Conservation (phyloP, 1,139 yeast genomes). For the Candida sanyaensis region DNA sequence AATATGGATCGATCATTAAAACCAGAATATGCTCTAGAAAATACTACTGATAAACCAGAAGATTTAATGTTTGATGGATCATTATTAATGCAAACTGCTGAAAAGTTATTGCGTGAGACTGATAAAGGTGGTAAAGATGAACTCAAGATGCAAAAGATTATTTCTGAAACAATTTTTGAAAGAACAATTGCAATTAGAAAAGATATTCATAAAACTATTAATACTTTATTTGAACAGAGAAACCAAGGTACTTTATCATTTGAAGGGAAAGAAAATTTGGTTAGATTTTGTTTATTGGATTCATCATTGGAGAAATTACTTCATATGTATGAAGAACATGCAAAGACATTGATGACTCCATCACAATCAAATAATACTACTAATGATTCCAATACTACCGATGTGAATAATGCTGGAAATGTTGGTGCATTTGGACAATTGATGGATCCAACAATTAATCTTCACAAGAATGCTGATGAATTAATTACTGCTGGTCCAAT, state of each 20-base stretch:
- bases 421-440: not conserved
- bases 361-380: conserved; percentile 20
- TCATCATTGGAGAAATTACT: conserved; percentile 45
- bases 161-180: conserved; percentile 45
- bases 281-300: conserved; percentile 47
- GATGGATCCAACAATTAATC: conserved; percentile 8
- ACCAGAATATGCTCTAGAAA: conserved; percentile 26
- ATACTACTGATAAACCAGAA: conserved; percentile 33
- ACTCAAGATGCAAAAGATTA: conserved; percentile 38
- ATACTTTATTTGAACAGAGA: conserved; percentile 38
- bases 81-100: conserved; percentile 64
- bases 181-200: conserved; percentile 42
- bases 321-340: conserved; percentile 45
- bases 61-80: conserved; percentile 52
- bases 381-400: not conserved
- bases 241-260: conserved; percentile 39
- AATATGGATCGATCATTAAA: conserved; percentile 70
- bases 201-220: conserved; percentile 45
- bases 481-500: conserved; percentile 57
- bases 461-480: conserved; percentile 54
- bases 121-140: conserved; percentile 38
- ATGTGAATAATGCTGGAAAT: too few relatives aligned
- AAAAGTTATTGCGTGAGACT: conserved; percentile 49
- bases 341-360: conserved; percentile 22
- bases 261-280: conserved; percentile 46